Percentiles rank a stretch among this genome's conserved stretches.
Evolutionary conservation across 345 rosid species (phyloP).

Genomic region (Xanthoceras sorbifolium): DNA sequence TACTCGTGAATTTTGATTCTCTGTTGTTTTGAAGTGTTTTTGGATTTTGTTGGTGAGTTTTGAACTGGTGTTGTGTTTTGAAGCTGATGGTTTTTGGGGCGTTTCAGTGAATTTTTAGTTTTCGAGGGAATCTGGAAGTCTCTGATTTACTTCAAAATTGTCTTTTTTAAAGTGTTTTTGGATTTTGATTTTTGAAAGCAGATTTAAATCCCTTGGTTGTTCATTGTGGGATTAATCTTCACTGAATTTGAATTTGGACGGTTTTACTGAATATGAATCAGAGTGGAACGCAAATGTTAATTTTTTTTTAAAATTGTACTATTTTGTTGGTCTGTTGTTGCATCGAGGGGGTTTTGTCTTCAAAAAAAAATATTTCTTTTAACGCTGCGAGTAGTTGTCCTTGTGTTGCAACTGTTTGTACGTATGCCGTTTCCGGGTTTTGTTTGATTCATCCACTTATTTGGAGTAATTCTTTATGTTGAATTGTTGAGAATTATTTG

Average conservation of each 20-base stretch:
- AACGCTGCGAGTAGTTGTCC: neutral
- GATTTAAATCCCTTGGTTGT: neutral
- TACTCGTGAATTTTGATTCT: constrained; percentile 1
- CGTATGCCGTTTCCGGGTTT: too few species aligned
- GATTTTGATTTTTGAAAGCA: neutral
- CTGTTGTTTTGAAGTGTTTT: neutral
- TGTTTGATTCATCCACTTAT: neutral
- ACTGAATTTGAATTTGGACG: neutral
- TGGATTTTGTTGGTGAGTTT: constrained; percentile 21
- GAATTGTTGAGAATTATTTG: neutral
- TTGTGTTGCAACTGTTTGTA: neutral
- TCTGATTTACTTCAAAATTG: constrained; percentile 1
- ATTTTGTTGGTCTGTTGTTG: neutral
- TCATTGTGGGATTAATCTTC: neutral
- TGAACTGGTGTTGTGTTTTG: constrained; percentile 3
- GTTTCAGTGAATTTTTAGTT: constrained; percentile 19
- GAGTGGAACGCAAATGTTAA: neutral
- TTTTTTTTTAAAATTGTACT: neutral
- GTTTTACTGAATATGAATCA: neutral
- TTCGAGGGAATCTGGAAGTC: constrained; percentile 1
- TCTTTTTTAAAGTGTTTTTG: neutral
- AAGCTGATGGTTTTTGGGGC: neutral
- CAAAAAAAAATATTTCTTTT: neutral
- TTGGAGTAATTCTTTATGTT: neutral
- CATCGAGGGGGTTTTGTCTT: neutral